Evolutionary conservation across 371 early-diverging fungal species (phyloP).

Genomic region (Blakeslea trispora): DNA sequence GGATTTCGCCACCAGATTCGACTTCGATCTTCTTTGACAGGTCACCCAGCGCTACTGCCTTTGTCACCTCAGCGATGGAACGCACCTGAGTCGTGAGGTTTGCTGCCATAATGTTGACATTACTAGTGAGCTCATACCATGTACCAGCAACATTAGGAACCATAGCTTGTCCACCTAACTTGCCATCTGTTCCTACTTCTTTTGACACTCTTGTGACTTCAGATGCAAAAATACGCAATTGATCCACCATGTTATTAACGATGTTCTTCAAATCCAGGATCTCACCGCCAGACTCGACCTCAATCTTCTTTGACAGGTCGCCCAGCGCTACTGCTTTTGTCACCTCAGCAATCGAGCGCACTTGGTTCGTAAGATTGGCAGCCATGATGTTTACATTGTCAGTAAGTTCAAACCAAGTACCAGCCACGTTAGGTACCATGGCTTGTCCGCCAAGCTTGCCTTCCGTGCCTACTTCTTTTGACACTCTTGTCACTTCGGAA

Average conservation of each 20-base stretch:
- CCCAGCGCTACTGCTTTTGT: constrained; percentile 58
- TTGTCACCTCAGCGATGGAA: constrained; percentile 58
- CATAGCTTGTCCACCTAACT: constrained; percentile 45
- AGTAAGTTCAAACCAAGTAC: constrained; percentile 54
- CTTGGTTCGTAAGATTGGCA: constrained; percentile 47
- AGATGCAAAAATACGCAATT: constrained; percentile 56
- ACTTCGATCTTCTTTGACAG: constrained; percentile 43
- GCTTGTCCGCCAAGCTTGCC: constrained; percentile 49
- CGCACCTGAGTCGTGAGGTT: constrained; percentile 61
- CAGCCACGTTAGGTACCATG: constrained; percentile 41
- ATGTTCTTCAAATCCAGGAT: constrained; percentile 67
- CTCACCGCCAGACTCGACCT: constrained; percentile 66
- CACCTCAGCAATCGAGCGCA: constrained; percentile 57
- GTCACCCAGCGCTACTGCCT: constrained; percentile 60
- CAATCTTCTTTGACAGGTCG: constrained; percentile 64
- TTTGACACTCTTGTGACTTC: constrained; percentile 53
- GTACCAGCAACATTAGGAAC: constrained; percentile 62
- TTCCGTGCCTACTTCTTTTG: constrained; percentile 53
- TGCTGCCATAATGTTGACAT: constrained; percentile 61
- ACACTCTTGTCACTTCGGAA: constrained; percentile 46
- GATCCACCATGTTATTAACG: constrained; percentile 68
- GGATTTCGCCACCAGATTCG: constrained; percentile 39
- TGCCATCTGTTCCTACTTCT: constrained; percentile 62
- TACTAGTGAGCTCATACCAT: constrained; percentile 65
- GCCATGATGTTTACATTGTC: constrained; percentile 56